Percentiles rank a stretch among this genome's conserved stretches.
phyloP scores from a whole-genome alignment of 768 basidiomycete species.

The Daedalea quercina region DNA sequence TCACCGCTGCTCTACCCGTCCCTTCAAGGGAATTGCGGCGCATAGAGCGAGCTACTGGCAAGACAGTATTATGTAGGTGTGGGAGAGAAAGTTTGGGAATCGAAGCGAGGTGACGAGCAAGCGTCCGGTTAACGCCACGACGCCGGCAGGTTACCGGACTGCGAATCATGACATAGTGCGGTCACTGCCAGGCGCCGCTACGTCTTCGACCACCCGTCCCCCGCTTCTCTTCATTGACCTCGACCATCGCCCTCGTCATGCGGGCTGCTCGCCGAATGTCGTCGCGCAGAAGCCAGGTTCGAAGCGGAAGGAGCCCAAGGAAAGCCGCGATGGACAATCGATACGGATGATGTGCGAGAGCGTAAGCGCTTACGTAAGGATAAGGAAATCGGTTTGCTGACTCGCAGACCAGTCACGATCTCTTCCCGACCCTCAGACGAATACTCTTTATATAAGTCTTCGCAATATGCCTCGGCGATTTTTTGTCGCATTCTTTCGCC shows the following conservation, averaged over 20 bases:
- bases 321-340: neutral
- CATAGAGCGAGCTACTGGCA: too few species aligned
- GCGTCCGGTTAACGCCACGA: too few species aligned
- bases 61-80: too few species aligned
- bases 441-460: neutral
- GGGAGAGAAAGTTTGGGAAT: too few species aligned
- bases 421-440: neutral
- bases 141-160: neutral
- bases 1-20: too few species aligned
- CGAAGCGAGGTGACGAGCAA: too few species aligned
- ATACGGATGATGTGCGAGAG: neutral
- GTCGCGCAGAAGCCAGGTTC: neutral
- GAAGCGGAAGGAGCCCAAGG: neutral
- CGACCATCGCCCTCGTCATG: neutral
- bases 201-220: neutral
- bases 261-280: neutral
- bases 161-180: neutral
- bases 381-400: neutral
- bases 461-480: neutral
- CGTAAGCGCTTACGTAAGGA: neutral
- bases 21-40: too few species aligned
- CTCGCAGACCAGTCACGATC: neutral
- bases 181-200: neutral
- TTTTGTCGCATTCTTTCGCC: neutral
- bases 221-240: neutral